Percentiles rank a stretch among this genome's conserved stretches.
These are phyloP conservation scores for Yarrowia alimentaria DNA, from an alignment of 805 yeast species.

Conservation along the genomic window DNA sequence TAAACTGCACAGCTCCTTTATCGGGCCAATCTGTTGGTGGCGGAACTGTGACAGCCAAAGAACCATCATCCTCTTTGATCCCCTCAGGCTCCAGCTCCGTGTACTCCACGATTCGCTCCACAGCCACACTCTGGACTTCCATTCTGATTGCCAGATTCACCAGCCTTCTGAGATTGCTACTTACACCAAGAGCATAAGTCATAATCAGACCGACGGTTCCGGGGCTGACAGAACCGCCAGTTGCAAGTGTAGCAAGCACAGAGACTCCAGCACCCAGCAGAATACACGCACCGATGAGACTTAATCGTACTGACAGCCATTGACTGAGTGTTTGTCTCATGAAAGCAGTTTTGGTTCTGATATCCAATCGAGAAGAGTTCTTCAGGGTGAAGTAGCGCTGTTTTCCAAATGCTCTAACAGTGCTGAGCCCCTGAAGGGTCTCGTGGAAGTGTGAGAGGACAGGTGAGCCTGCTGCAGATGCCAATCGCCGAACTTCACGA, in stretches of 20 bases:
- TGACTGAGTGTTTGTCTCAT: constrained; percentile 91
- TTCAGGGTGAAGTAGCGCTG: constrained; percentile 77
- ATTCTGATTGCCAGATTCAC: constrained; percentile 85
- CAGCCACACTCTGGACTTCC: constrained; percentile 96
- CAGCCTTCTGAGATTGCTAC: constrained; percentile 88
- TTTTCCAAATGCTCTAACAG: constrained; percentile 93
- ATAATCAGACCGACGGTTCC: constrained; percentile 94
- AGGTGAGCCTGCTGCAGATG: constrained; percentile 85
- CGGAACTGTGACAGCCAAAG: no score
- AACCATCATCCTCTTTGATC: no score
- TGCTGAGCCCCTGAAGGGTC: constrained; percentile 83
- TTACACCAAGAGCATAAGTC: constrained; percentile 81
- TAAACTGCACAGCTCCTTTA: constrained; percentile 61
- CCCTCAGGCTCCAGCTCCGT: no score
- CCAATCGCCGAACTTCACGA: constrained; percentile 85
- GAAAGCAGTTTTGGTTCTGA: constrained; percentile 83
- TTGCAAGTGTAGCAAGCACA: constrained; percentile 60
- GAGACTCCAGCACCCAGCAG: constrained; percentile 76
- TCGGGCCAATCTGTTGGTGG: constrained; percentile 74
- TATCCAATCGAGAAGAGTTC: constrained; percentile 74
- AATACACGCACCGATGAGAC: constrained; percentile 75
- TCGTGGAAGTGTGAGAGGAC: constrained; percentile 97
- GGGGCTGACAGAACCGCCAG: constrained; percentile 62
- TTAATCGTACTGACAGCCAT: constrained; percentile 86
- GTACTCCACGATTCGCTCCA: constrained; percentile 92